phyloP scores from a whole-genome alignment of 495 filamentous ascomycete genomes.

The Monascus purpureus region DNA sequence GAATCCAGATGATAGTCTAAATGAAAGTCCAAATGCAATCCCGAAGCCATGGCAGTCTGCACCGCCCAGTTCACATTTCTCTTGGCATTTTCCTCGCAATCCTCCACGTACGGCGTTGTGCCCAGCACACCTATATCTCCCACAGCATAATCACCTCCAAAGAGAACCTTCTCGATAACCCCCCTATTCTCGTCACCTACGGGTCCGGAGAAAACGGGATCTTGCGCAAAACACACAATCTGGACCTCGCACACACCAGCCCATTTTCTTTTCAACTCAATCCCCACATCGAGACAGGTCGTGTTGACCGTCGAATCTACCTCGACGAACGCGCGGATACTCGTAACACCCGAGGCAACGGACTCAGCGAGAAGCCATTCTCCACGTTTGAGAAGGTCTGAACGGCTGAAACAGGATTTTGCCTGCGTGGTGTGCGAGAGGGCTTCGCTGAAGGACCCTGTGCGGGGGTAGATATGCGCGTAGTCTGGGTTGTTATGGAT shows the following conservation, averaged over 20 bases:
- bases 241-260: conserved; percentile 43
- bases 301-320: conserved; percentile 47
- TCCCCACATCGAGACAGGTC: conserved; percentile 44
- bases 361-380: conserved; percentile 55
- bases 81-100: conserved; percentile 28
- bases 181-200: conserved; percentile 29
- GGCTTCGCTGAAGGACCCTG: conserved; percentile 54
- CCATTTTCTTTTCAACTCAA: conserved; percentile 44
- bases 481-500: conserved; percentile 45
- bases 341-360: conserved; percentile 50
- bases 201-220: conserved; percentile 47
- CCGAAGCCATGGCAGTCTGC: conserved; percentile 25
- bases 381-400: conserved; percentile 49
- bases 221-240: conserved; percentile 62
- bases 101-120: conserved; percentile 60
- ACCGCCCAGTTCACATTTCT: conserved; percentile 53
- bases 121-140: conserved; percentile 56
- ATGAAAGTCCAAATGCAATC: conserved; percentile 57
- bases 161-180: conserved; percentile 38
- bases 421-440: conserved; percentile 45
- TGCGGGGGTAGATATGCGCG: conserved; percentile 40
- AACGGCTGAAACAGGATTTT: conserved; percentile 43
- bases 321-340: conserved; percentile 63
- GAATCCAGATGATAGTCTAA: conserved; percentile 54
- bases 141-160: conserved; percentile 11